Conservation (phyloP, 2,329 filamentous ascomycete species). For the Alternaria ventricosa region DNA sequence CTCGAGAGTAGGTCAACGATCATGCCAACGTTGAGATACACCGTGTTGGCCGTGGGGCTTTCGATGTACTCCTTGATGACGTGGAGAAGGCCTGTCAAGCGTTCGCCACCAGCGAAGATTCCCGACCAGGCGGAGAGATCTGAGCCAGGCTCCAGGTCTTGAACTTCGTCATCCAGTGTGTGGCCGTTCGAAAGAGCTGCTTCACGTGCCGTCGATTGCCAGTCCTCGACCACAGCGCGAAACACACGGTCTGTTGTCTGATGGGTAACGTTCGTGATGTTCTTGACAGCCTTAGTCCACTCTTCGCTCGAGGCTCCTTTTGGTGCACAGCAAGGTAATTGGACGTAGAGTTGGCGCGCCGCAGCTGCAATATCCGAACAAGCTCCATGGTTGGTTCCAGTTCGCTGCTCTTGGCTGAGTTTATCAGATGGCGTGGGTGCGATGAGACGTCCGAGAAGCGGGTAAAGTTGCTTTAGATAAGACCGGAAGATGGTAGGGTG, state of each 20-base stretch:
- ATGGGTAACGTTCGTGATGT: conserved; percentile 70
- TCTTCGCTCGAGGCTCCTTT: conserved; percentile 80
- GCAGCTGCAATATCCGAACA: conserved; percentile 62
- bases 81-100: conserved; percentile 70
- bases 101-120: conserved; percentile 73
- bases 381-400: conserved; percentile 49
- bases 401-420: conserved; percentile 24
- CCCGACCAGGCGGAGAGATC: conserved; percentile 75
- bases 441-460: conserved; percentile 65
- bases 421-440: conserved; percentile 65
- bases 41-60: conserved; percentile 67
- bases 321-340: conserved; percentile 79
- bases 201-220: conserved; percentile 69
- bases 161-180: conserved; percentile 42
- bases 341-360: conserved; percentile 70
- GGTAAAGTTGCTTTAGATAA: conserved; percentile 71
- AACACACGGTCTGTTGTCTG: conserved; percentile 77
- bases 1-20: conserved; percentile 74
- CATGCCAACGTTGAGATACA: conserved; percentile 71
- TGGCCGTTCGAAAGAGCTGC: conserved; percentile 34
- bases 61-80: conserved; percentile 69
- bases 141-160: conserved; percentile 49
- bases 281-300: conserved; percentile 73
- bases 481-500: conserved; percentile 86
- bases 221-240: conserved; percentile 79